phyloP scores from a whole-genome alignment of 352 stramenopile species.

The Globisporangium irregulare region DNA sequence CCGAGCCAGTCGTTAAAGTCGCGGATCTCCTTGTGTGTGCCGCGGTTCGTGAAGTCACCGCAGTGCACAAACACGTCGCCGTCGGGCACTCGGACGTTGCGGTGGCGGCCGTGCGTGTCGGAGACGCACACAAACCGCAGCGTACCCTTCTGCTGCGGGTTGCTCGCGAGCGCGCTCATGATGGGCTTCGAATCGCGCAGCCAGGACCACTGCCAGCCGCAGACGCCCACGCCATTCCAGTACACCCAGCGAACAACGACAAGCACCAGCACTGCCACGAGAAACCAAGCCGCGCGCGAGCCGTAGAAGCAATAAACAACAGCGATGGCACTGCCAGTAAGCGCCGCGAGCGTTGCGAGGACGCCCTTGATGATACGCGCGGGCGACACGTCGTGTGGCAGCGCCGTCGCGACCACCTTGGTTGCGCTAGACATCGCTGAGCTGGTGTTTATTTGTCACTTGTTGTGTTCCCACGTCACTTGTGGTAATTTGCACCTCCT shows the following conservation, averaged over 20 bases:
- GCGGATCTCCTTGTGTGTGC: constrained; percentile 60
- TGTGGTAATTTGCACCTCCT: not conserved
- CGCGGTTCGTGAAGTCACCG: constrained; percentile 86
- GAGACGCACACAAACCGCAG: constrained; percentile 80
- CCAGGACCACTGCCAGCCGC: constrained; percentile 44
- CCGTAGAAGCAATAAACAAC: constrained; percentile 31
- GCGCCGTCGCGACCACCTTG: constrained; percentile 3
- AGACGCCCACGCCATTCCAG: constrained; percentile 59
- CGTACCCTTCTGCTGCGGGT: constrained; percentile 47
- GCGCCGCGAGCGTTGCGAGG: constrained; percentile 6
- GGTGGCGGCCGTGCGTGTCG: constrained; percentile 76
- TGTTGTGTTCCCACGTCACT: not conserved
- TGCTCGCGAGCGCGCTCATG: constrained; percentile 27
- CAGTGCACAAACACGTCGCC: constrained; percentile 90
- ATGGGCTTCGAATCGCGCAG: constrained; percentile 36
- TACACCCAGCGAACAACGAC: constrained; percentile 49
- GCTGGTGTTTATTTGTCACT: not conserved
- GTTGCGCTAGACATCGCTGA: not conserved
- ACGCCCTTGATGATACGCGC: constrained; percentile 25
- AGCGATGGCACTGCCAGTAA: constrained; percentile 15
- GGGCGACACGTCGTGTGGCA: constrained; percentile 45
- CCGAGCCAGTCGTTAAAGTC: constrained; percentile 81
- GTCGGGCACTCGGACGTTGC: constrained; percentile 53
- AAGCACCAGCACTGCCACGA: constrained; percentile 22
- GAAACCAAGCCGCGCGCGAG: constrained; percentile 12